Percentiles rank a stretch among this genome's conserved stretches.
Conservation (phyloP, 2,329 filamentous ascomycete genomes). For the Cercospora zeae-maydis region DNA sequence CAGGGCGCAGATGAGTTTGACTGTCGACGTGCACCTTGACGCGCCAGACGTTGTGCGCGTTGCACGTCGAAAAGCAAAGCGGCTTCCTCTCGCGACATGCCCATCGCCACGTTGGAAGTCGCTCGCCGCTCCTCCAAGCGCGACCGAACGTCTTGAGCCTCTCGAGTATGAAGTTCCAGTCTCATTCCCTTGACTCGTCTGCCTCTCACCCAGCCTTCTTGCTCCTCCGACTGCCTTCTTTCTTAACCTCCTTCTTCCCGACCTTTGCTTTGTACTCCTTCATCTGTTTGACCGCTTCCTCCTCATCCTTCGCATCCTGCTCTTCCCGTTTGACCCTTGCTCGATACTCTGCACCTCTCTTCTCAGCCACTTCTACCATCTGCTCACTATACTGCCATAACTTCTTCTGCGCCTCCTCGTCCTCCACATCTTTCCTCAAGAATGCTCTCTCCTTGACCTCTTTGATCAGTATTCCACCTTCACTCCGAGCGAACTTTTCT, state of each 20-base stretch:
- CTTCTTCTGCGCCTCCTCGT: constrained; percentile 75
- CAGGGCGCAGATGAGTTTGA: too few species aligned
- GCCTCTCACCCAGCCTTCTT: constrained; percentile 26
- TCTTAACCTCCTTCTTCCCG: constrained; percentile 34
- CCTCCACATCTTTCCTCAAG: constrained; percentile 66
- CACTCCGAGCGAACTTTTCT: constrained; percentile 59
- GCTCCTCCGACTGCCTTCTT: constrained; percentile 30
- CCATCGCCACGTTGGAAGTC: too few species aligned
- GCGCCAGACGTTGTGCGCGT: too few species aligned
- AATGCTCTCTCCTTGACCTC: constrained; percentile 78
- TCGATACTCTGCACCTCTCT: constrained; percentile 65
- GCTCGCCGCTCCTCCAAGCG: too few species aligned
- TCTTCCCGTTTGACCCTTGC: constrained; percentile 55
- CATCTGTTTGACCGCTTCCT: constrained; percentile 33
- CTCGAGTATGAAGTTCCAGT: background rate
- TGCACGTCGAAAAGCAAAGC: too few species aligned
- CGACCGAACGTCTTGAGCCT: too few species aligned
- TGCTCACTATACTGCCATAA: constrained; percentile 88
- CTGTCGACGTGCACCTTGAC: too few species aligned
- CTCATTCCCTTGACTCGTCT: background rate
- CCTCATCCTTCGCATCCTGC: constrained; percentile 38
- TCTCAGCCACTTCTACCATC: constrained; percentile 77
- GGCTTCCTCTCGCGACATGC: too few species aligned
- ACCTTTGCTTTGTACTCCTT: constrained; percentile 35
- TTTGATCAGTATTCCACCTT: constrained; percentile 73